Evolutionary conservation across 352 stramenopile species (phyloP).

Genomic region (Peronosclerospora sorghi): DNA sequence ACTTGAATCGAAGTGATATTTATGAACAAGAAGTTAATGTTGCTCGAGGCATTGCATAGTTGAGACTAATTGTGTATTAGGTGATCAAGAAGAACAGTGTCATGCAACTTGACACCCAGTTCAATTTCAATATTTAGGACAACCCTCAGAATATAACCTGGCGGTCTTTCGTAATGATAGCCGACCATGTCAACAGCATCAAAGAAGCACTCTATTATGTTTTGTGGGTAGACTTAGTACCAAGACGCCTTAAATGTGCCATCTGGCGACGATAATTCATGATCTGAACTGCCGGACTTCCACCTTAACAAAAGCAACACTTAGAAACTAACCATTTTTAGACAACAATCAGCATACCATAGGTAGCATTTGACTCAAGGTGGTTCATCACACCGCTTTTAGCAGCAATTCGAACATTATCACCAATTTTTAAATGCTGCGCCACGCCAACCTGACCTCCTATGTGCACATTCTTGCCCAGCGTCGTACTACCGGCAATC

Average conservation of each 20-base stretch:
- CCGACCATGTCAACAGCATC: too few relatives aligned
- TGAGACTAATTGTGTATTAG: too few relatives aligned
- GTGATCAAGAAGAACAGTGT: too few relatives aligned
- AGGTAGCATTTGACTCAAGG: constrained; percentile 38
- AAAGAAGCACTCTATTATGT: too few relatives aligned
- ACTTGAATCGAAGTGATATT: too few relatives aligned
- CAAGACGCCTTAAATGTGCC: constrained; percentile 31
- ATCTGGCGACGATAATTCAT: constrained; percentile 76
- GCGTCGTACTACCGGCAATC: constrained; percentile 72
- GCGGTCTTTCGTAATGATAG: too few relatives aligned
- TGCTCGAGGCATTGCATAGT: too few relatives aligned
- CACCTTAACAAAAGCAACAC: constrained; percentile 23
- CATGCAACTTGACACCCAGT: too few relatives aligned
- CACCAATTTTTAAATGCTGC: constrained; percentile 66
- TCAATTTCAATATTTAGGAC: too few relatives aligned
- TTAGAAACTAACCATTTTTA: neutral
- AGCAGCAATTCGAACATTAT: constrained; percentile 77
- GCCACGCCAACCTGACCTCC: constrained; percentile 77
- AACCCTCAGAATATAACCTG: too few relatives aligned
- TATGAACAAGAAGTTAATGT: too few relatives aligned
- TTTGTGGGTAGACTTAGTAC: constrained; percentile 26
- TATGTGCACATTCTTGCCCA: constrained; percentile 65
- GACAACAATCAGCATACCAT: constrained; percentile 24
- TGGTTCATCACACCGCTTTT: constrained; percentile 81
- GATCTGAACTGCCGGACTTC: constrained; percentile 60